A percentile compares a stretch with the other conserved stretches of the same genome.
These are phyloP conservation scores for Lumnitzera littorea DNA, from an alignment of 345 rosid genomes.

Conservation along the genomic window DNA sequence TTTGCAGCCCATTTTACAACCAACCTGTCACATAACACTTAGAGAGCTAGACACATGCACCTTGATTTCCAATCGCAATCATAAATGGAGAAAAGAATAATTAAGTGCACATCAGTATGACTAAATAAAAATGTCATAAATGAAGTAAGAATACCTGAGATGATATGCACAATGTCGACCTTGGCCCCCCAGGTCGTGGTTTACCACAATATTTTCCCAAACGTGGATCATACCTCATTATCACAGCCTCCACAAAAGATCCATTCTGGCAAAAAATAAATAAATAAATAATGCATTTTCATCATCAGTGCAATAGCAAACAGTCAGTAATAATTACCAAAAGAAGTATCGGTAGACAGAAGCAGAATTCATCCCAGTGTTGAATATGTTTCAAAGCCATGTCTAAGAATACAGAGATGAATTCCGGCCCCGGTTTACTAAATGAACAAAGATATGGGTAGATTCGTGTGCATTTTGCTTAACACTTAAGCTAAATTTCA, in stretches of 20 bases:
- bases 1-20: slow-evolving; percentile 98
- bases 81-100: background rate
- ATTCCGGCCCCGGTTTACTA: no score
- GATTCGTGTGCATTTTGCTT: no score
- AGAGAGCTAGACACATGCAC: background rate
- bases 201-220: slow-evolving; percentile 81
- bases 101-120: background rate
- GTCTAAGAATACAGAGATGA: no score
- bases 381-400: no score
- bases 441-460: no score
- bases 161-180: slow-evolving; percentile 85
- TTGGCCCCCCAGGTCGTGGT: slow-evolving; percentile 75
- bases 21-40: slow-evolving; percentile 46
- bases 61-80: background rate
- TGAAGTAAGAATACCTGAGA: slow-evolving; percentile 53
- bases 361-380: no score
- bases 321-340: no score
- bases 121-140: background rate
- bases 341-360: no score
- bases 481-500: no score
- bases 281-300: background rate
- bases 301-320: background rate
- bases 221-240: slow-evolving; percentile 84
- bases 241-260: slow-evolving; percentile 87
- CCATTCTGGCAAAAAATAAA: slow-evolving; percentile 41